phyloP scores from a whole-genome alignment of 73 alveolate genomes.

The Paraurostyla sp. region DNA sequence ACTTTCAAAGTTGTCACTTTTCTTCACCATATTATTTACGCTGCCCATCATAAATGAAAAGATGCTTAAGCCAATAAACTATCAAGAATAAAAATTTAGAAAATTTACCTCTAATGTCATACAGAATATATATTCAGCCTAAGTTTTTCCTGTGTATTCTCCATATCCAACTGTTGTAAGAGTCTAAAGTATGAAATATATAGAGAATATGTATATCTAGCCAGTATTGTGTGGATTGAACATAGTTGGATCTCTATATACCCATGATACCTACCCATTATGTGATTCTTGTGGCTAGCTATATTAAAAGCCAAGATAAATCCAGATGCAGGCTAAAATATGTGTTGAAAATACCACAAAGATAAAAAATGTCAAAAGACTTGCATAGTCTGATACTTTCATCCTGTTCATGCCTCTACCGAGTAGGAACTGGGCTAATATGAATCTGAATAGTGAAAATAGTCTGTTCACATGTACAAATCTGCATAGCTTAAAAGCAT shows the following conservation, averaged over 20 bases:
- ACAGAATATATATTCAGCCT: conserved; percentile 44
- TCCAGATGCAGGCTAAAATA: conserved; percentile 64
- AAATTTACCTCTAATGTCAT: conserved; percentile 54
- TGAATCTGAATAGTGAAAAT: conserved; percentile 1
- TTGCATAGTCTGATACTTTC: conserved; percentile 34
- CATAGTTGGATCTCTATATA: not conserved
- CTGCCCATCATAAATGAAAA: conserved; percentile 67
- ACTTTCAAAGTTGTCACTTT: conserved; percentile 17
- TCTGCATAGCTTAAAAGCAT: conserved; percentile 37
- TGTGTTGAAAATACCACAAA: conserved; percentile 60
- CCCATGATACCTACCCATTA: conserved; percentile 1
- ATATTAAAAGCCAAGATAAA: conserved; percentile 32
- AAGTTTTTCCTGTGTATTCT: conserved; percentile 42
- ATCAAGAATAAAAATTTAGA: not conserved
- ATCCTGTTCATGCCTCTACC: conserved; percentile 15
- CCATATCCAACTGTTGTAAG: conserved; percentile 76
- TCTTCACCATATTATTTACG: conserved; percentile 31
- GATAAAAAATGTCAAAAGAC: not conserved
- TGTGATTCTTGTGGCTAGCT: not conserved
- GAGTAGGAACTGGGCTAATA: conserved; percentile 48
- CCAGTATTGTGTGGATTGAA: not conserved
- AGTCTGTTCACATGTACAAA: conserved; percentile 39
- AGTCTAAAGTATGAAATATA: conserved; percentile 58
- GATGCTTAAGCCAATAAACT: conserved; percentile 59
- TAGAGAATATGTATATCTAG: conserved; percentile 29